Conservation (phyloP, 2,329 filamentous ascomycete species). For the Periconia macrospinosa region DNA sequence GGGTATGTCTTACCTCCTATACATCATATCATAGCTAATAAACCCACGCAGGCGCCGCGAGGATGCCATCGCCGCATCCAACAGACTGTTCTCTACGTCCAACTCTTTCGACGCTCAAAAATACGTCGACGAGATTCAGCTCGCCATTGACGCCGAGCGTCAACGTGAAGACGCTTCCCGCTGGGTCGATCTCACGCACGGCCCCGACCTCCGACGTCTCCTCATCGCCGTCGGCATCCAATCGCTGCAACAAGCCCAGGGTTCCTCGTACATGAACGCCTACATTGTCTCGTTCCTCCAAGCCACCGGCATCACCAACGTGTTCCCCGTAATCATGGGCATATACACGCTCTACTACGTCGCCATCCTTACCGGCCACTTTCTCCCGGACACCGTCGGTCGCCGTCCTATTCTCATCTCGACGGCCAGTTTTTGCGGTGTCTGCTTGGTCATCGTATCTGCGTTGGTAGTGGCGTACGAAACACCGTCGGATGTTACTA, state of each 20-base stretch:
- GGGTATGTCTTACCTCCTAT: not conserved
- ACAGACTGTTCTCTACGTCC: conserved; percentile 3
- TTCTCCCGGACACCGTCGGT: conserved; percentile 10
- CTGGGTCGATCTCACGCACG: conserved; percentile 9
- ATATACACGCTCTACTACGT: conserved; percentile 10
- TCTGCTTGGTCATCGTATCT: conserved; percentile 5
- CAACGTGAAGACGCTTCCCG: conserved; percentile 2
- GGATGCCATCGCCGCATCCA: conserved; percentile 7
- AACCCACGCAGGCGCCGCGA: not conserved
- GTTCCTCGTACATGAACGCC: conserved; percentile 12
- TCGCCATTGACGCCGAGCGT: conserved; percentile 10
- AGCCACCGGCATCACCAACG: conserved; percentile 10
- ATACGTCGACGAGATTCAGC: conserved; percentile 9
- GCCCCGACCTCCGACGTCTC: conserved; percentile 11
- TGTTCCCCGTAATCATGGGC: conserved; percentile 14
- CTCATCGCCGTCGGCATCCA: conserved; percentile 17
- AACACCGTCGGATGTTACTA: not conserved
- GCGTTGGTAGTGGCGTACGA: conserved; percentile 3
- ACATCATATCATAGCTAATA: not conserved
- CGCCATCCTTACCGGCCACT: conserved; percentile 10
- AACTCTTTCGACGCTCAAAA: conserved; percentile 8
- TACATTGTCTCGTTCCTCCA: conserved; percentile 13
- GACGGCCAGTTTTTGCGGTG: conserved; percentile 6
- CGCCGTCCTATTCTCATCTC: conserved; percentile 12
- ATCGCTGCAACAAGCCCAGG: conserved; percentile 13